A percentile compares a stretch with the other conserved stretches of the same genome.
These are phyloP conservation scores for Sugiyamaella japonica DNA, from an alignment of 1,139 yeast species.

Conservation along the genomic window DNA sequence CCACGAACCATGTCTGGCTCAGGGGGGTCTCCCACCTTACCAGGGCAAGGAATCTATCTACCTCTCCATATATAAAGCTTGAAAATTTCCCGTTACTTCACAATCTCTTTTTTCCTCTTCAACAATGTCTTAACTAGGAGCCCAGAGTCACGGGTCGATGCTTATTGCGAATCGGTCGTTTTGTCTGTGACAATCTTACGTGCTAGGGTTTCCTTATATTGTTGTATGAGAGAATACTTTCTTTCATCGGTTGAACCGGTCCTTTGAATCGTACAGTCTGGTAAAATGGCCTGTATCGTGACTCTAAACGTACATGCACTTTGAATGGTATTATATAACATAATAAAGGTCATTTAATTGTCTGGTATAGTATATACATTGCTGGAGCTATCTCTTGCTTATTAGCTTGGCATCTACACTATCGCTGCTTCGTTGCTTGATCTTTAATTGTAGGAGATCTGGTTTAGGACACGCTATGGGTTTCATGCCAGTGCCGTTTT, in stretches of 20 bases:
- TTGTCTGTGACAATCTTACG: slow-evolving; percentile 28
- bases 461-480: slow-evolving; percentile 69
- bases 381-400: neutral
- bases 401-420: slow-evolving; percentile 34
- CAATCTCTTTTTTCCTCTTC: slow-evolving; percentile 9
- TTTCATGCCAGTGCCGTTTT: slow-evolving; percentile 52
- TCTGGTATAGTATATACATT: no score
- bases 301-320: slow-evolving; percentile 31
- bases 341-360: no score
- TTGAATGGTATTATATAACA: neutral
- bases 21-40: neutral
- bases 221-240: slow-evolving; percentile 11
- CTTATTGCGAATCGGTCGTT: slow-evolving; percentile 26
- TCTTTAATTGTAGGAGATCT: slow-evolving; percentile 53
- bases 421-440: slow-evolving; percentile 50
- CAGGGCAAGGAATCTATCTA: neutral
- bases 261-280: slow-evolving; percentile 29
- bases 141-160: slow-evolving; percentile 33
- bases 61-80: neutral
- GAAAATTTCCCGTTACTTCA: neutral
- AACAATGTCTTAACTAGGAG: slow-evolving; percentile 29
- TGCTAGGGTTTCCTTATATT: slow-evolving; percentile 30
- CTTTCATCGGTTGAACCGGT: slow-evolving; percentile 28
- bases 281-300: slow-evolving; percentile 27
- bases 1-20: neutral